These are phyloP conservation scores for Diaporthe sp. DNA, from an alignment of 2,329 filamentous ascomycete genomes.

Conservation along the genomic window DNA sequence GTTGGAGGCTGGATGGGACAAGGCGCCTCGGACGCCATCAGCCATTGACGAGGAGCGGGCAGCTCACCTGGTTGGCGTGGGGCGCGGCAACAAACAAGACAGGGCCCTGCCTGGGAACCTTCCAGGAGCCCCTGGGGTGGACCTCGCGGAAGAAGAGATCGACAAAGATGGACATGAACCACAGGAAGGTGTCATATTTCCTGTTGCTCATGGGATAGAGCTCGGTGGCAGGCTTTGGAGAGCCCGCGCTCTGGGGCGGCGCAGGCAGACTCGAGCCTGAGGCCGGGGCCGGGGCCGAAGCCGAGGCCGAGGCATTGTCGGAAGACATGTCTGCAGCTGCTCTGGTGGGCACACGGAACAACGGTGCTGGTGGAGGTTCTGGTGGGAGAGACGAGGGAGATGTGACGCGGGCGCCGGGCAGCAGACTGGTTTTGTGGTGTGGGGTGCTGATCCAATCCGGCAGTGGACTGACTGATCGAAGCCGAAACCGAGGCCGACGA, in stretches of 20 bases:
- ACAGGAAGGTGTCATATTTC: constrained; percentile 84
- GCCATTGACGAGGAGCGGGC: neutral
- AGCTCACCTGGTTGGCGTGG: constrained; percentile 89
- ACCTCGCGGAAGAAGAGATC: constrained; percentile 99
- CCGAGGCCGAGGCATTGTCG: constrained; percentile 23
- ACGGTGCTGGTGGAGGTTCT: constrained; percentile 37
- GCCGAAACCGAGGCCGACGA: constrained; percentile 5
- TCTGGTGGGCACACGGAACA: neutral
- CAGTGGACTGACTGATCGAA: neutral
- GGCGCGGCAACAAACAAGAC: constrained; percentile 97
- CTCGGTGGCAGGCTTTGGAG: constrained; percentile 60
- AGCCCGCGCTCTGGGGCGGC: constrained; percentile 46
- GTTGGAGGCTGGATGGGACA: constrained; percentile 21
- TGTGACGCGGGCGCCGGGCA: neutral
- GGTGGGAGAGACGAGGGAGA: neutral
- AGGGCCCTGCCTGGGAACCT: constrained; percentile 88
- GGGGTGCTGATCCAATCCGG: constrained; percentile 2
- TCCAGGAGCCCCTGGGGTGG: constrained; percentile 94
- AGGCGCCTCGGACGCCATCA: constrained; percentile 6
- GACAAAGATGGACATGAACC: constrained; percentile 84
- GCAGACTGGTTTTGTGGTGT: constrained; percentile 12
- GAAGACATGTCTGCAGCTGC: constrained; percentile 34
- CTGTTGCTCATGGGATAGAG: constrained; percentile 78
- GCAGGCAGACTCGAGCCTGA: constrained; percentile 26
- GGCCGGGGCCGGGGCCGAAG: constrained; percentile 9